These are phyloP conservation scores for Suillus bovinus DNA, from an alignment of 768 basidiomycete species.

Conservation along the genomic window DNA sequence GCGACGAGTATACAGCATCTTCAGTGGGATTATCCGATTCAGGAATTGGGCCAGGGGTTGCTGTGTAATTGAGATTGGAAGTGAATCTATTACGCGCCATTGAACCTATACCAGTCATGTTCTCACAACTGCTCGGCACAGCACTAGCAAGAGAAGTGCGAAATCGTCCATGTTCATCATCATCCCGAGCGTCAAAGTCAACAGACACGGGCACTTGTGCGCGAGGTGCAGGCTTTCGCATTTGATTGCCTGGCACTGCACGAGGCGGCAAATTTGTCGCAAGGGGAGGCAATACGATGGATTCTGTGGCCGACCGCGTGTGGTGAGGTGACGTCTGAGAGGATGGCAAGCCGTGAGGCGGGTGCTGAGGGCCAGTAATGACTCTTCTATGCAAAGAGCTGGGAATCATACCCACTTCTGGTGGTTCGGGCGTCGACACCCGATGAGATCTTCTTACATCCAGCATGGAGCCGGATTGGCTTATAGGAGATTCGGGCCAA, in stretches of 20 bases:
- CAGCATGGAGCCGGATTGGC: conserved; percentile 35
- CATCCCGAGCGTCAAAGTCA: conserved; percentile 39
- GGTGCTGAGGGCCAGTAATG: conserved; percentile 33
- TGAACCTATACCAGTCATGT: conserved; percentile 70
- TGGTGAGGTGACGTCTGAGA: conserved; percentile 26
- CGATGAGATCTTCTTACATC: conserved; percentile 39
- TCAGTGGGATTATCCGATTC: conserved; percentile 19
- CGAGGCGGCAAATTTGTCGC: conserved; percentile 22
- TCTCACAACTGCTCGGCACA: conserved; percentile 49
- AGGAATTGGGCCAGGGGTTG: conserved; percentile 12
- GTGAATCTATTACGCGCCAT: conserved; percentile 27
- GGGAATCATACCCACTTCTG: conserved; percentile 25
- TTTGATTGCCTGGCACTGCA: conserved; percentile 36
- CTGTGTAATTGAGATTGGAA: conserved; percentile 20
- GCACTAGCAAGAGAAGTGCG: conserved; percentile 54
- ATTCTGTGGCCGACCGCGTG: conserved; percentile 36
- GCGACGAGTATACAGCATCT: conserved; percentile 13
- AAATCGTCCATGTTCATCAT: conserved; percentile 33
- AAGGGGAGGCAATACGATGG: conserved; percentile 22
- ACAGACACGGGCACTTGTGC: conserved; percentile 64
- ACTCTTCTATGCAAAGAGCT: conserved; percentile 32
- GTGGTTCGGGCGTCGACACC: conserved; percentile 31
- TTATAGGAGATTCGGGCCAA: conserved; percentile 37
- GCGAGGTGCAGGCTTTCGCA: conserved; percentile 65
- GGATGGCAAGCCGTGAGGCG: conserved; percentile 18